These are phyloP conservation scores for Macrotyloma uniflorum DNA, from an alignment of 306 rosid species.

Conservation along the genomic window DNA sequence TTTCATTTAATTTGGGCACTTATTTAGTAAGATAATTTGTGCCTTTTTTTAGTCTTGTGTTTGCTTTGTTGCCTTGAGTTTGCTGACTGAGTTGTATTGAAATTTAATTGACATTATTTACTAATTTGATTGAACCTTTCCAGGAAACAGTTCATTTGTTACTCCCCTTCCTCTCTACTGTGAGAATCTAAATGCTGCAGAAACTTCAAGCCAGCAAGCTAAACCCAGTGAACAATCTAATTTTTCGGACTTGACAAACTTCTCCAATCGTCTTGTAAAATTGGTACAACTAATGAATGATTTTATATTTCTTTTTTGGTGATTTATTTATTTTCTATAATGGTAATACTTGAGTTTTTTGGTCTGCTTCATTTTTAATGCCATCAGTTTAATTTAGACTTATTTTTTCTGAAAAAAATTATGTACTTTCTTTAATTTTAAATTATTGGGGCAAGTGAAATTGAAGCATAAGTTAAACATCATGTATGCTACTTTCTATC, in stretches of 20 bases:
- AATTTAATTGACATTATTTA: slow-evolving; percentile 9
- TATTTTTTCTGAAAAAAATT: no score
- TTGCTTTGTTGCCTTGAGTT: no score
- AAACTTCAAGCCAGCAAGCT: slow-evolving; percentile 40
- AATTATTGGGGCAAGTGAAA: no score
- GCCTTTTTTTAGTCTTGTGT: no score
- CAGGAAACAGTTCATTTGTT: slow-evolving; percentile 63
- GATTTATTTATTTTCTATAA: neutral
- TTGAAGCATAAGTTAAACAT: no score
- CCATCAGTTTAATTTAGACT: no score
- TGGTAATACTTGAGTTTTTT: neutral
- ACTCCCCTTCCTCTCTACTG: slow-evolving; percentile 60
- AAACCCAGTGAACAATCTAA: slow-evolving; percentile 52
- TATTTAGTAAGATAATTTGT: neutral
- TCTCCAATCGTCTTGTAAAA: slow-evolving; percentile 45
- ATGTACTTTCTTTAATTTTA: neutral
- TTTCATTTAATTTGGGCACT: neutral
- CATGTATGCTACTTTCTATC: no score
- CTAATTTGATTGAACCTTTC: slow-evolving; percentile 31
- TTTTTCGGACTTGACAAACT: slow-evolving; percentile 45
- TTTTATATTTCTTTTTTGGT: slow-evolving; percentile 22
- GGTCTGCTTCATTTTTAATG: no score
- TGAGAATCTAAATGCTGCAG: slow-evolving; percentile 49
- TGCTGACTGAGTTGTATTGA: neutral
- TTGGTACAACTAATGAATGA: slow-evolving; percentile 10